Percentiles rank a stretch among this genome's conserved stretches.
These are phyloP conservation scores for Macrophomina tecta DNA, from an alignment of 2,329 filamentous ascomycete species.

Conservation along the genomic window DNA sequence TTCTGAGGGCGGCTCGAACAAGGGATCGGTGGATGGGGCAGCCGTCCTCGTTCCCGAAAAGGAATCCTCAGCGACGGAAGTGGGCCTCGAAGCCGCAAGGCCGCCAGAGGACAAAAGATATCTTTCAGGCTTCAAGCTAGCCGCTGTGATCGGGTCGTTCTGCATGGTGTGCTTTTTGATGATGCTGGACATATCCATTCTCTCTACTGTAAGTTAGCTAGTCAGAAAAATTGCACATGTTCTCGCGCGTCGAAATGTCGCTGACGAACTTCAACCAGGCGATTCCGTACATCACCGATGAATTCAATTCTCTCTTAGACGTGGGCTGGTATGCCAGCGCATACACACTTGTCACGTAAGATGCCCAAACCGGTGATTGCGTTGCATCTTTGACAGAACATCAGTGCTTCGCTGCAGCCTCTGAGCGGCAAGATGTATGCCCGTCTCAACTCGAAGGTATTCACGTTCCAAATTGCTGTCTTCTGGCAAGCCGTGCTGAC, in stretches of 20 bases:
- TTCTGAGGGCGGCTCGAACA: background rate
- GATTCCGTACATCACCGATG: constrained; percentile 36
- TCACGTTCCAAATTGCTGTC: background rate
- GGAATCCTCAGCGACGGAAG: background rate
- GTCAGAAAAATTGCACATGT: too few relatives aligned
- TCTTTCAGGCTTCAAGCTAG: constrained; percentile 25
- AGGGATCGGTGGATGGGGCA: background rate
- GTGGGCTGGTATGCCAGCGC: constrained; percentile 38
- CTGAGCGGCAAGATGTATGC: constrained; percentile 38
- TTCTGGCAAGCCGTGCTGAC: background rate
- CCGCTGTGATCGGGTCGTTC: constrained; percentile 31
- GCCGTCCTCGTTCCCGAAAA: background rate
- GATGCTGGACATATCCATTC: constrained; percentile 37
- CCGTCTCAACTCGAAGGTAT: constrained; percentile 32
- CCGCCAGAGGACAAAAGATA: background rate
- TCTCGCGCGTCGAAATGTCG: background rate
- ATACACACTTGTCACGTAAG: constrained; percentile 32
- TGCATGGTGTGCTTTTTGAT: constrained; percentile 34
- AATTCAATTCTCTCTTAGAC: constrained; percentile 37
- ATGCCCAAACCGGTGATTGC: background rate
- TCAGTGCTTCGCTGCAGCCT: constrained; percentile 35
- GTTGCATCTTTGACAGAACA: constrained; percentile 28
- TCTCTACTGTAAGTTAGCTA: constrained; percentile 35
- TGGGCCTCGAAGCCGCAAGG: too few relatives aligned
- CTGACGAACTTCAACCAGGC: constrained; percentile 29